A percentile compares a stretch with the other conserved stretches of the same genome.
These are phyloP conservation scores for Xylaria hypoxylon DNA, from an alignment of 2,329 filamentous ascomycete genomes.

Conservation along the genomic window DNA sequence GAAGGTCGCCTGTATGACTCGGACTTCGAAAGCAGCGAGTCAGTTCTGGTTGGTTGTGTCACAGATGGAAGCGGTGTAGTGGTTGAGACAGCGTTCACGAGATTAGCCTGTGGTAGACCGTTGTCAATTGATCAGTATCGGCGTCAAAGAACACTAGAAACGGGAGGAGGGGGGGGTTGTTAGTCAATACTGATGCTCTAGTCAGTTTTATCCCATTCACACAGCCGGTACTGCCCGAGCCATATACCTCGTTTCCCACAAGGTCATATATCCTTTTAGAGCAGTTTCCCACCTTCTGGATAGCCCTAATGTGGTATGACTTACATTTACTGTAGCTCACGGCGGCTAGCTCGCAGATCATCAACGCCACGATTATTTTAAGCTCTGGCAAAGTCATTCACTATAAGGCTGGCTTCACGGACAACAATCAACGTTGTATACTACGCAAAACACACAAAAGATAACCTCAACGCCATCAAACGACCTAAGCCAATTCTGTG, in stretches of 20 bases:
- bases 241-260: neutral
- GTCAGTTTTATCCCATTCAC: neutral
- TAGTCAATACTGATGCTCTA: conserved; percentile 5
- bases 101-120: neutral
- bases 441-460: conserved; percentile 7
- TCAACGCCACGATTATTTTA: conserved; percentile 11
- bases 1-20: conserved; percentile 3
- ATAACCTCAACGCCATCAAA: conserved; percentile 1
- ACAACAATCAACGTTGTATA: neutral
- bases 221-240: neutral
- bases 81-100: conserved; percentile 11
- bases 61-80: conserved; percentile 23
- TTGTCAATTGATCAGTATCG: conserved; percentile 8
- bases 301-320: neutral
- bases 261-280: conserved; percentile 3
- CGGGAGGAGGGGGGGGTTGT: no score
- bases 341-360: conserved; percentile 8
- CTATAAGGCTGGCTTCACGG: neutral
- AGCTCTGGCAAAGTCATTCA: neutral
- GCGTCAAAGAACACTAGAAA: neutral
- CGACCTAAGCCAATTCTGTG: conserved; percentile 1
- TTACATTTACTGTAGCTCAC: conserved; percentile 16
- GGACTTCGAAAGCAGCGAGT: conserved; percentile 1
- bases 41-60: conserved; percentile 4
- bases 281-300: neutral